A percentile compares a stretch with the other conserved stretches of the same genome.
These are phyloP conservation scores for Leptographium procerum DNA, from an alignment of 2,329 filamentous ascomycete species.

Conservation along the genomic window DNA sequence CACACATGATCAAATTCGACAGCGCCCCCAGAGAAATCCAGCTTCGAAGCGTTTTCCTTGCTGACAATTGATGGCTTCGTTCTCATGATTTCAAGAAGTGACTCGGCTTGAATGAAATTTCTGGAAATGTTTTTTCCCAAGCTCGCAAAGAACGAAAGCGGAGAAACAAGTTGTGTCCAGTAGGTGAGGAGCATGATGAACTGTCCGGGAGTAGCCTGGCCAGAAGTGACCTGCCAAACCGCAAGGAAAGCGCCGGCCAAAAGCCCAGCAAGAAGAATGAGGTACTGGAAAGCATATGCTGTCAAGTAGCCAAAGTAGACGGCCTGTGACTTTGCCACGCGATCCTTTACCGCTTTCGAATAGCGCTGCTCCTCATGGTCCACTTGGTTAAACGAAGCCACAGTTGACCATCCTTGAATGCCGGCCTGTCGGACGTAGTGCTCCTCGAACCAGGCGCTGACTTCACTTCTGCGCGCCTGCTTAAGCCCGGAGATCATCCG, in stretches of 20 bases:
- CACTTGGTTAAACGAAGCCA: conserved; percentile 48
- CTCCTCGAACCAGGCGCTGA: conserved; percentile 43
- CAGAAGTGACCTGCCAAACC: conserved; percentile 55
- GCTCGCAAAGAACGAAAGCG: conserved; percentile 56
- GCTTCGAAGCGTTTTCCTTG: conserved; percentile 35
- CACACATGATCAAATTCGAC: conserved; percentile 43
- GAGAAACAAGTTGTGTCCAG: conserved; percentile 61
- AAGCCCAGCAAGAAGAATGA: conserved; percentile 59
- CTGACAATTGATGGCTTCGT: conserved; percentile 44
- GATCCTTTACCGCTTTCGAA: conserved; percentile 33
- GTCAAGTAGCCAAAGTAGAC: conserved; percentile 34
- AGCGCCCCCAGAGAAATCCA: conserved; percentile 39
- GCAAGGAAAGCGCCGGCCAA: conserved; percentile 50
- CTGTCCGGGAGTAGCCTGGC: conserved; percentile 48
- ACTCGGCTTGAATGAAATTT: conserved; percentile 46
- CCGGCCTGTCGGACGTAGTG: conserved; percentile 43
- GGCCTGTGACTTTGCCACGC: conserved; percentile 25
- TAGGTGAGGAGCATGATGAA: conserved; percentile 64
- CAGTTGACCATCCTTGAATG: conserved; percentile 48
- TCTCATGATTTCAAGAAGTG: conserved; percentile 45
- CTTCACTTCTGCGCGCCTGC: conserved; percentile 35
- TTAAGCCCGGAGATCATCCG: conserved; percentile 40
- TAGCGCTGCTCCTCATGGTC: conserved; percentile 44
- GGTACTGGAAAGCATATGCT: conserved; percentile 44
- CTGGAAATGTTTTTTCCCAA: conserved; percentile 45